Percentiles rank a stretch among this genome's conserved stretches.
Evolutionary conservation across 345 rosid genomes (phyloP).

Genomic region (Toxicodendron radicans): DNA sequence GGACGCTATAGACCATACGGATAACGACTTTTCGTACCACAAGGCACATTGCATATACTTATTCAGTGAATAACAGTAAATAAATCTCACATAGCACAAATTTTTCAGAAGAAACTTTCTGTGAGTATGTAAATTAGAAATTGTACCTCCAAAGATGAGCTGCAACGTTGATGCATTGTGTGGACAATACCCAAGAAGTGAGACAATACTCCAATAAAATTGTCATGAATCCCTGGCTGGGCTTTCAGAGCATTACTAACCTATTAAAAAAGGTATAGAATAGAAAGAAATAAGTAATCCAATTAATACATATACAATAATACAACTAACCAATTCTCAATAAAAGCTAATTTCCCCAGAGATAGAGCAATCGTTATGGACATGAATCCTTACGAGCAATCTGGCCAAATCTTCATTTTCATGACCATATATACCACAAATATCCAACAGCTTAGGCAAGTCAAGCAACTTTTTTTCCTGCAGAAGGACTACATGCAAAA

Average conservation of each 20-base stretch:
- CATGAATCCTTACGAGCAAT: conserved; percentile 54
- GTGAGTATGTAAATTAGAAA: background rate
- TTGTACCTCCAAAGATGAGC: conserved; percentile 76
- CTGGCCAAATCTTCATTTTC: conserved; percentile 84
- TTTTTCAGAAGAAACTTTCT: background rate
- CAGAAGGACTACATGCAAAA: conserved; percentile 71
- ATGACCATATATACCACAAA: conserved; percentile 88
- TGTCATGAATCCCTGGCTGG: conserved; percentile 57
- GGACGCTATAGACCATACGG: background rate
- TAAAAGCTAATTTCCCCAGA: background rate
- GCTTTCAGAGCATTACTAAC: conserved; percentile 76
- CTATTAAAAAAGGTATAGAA: conserved; percentile 23
- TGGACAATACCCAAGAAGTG: conserved; percentile 76
- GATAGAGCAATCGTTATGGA: background rate
- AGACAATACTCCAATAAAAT: conserved; percentile 51
- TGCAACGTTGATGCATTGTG: conserved; percentile 85
- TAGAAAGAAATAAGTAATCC: background rate
- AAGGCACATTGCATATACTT: background rate
- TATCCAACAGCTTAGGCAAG: conserved; percentile 89
- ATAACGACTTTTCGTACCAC: no score
- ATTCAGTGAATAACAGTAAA: background rate
- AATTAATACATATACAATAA: background rate
- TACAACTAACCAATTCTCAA: background rate
- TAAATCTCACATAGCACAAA: background rate
- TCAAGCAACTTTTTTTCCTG: conserved; percentile 90